Base-by-base conservation (phyloP, 495 filamentous ascomycete genomes). In the Haplographium delicatum region DNA sequence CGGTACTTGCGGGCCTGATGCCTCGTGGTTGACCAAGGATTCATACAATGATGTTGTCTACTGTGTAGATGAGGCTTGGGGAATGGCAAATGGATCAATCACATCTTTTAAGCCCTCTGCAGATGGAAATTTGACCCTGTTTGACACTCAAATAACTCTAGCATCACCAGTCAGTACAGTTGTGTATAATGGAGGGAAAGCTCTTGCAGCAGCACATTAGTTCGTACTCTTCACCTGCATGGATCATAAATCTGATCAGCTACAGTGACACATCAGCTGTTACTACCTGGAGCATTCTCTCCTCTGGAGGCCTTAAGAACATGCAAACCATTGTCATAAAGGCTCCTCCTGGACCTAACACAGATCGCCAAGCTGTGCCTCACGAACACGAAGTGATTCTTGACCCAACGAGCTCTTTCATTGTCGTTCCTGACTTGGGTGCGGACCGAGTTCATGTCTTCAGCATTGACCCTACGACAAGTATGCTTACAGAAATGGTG, bases 361-460 rank as follows among this genome's bases (percentile, higher is more conserved):
- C 76, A 5, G 53, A 45, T 2, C 78, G 80, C 16, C 85, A 89
- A 68, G 74, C 81, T 4, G 67, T 69, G 2, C 70, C 86, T 13
- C 85, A 85, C 58, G 84, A 85, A 9, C 87, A 91, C 57, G 67
- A 85, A 45, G 78, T 76, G 25, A 58, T 88, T 55, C 62, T 89
- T 24, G 86, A 91, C 60, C 86, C 86, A 10, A 83, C 81, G 0
- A 78, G 72, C 0, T 59, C 68, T 19, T 90, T 79, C 66, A 57
- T 87, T 15, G 53, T 89, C 0, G 72, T 81, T 6, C 84, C 86
- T 7, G 87, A 91, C 48, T 69, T 91, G 5, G 86, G 86, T 41
- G 72, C 81, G n/a, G 86, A 91, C 58, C 58, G 82, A 13, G 53
- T 89, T 34, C 80, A 79, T 45, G 65, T 89, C 37, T 88, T 80